These are phyloP conservation scores for Lupinus albus DNA, from an alignment of 306 rosid genomes.

Conservation along the genomic window DNA sequence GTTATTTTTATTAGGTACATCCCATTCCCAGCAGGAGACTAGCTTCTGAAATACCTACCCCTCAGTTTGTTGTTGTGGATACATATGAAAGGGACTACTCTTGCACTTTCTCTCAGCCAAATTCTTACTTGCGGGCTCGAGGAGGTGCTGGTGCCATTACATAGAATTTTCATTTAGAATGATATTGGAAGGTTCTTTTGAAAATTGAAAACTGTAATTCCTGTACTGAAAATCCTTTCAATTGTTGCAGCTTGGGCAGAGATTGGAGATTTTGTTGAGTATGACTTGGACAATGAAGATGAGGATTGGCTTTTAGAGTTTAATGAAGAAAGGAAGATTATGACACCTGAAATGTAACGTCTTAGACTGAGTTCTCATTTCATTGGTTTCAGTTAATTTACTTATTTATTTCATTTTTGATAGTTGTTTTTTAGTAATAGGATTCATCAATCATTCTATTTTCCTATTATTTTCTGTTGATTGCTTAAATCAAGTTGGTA, in stretches of 20 bases:
- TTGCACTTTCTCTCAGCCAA: constrained; percentile 79
- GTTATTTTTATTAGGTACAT: constrained; percentile 51
- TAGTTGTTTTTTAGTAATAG: constrained; percentile 1
- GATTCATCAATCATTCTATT: background rate
- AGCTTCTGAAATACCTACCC: constrained; percentile 85
- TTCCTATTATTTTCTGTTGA: background rate
- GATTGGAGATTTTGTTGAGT: constrained; percentile 96
- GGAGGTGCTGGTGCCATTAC: constrained; percentile 61
- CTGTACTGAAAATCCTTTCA: constrained; percentile 35
- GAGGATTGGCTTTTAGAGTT: constrained; percentile 89
- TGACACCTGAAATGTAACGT: constrained; percentile 68
- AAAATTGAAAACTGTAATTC: constrained; percentile 23
- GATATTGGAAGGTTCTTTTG: constrained; percentile 26
- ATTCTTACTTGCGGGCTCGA: constrained; percentile 86
- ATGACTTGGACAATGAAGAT: constrained; percentile 91
- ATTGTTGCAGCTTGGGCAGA: constrained; percentile 76
- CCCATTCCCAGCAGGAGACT: constrained; percentile 60
- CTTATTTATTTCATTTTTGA: constrained; percentile 29
- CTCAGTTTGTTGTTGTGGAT: constrained; percentile 83
- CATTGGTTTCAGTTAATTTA: constrained; percentile 13
- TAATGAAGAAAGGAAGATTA: constrained; percentile 64
- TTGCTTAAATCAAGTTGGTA: constrained; percentile 2
- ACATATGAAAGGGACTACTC: constrained; percentile 93
- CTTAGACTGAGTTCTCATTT: constrained; percentile 12
- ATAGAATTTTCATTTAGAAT: constrained; percentile 33